Evolutionary conservation across 1,284 basidiomycete species (phyloP), one percentile per base, ranked within the genome.

Genomic region (Macrocybe sp.): DNA sequence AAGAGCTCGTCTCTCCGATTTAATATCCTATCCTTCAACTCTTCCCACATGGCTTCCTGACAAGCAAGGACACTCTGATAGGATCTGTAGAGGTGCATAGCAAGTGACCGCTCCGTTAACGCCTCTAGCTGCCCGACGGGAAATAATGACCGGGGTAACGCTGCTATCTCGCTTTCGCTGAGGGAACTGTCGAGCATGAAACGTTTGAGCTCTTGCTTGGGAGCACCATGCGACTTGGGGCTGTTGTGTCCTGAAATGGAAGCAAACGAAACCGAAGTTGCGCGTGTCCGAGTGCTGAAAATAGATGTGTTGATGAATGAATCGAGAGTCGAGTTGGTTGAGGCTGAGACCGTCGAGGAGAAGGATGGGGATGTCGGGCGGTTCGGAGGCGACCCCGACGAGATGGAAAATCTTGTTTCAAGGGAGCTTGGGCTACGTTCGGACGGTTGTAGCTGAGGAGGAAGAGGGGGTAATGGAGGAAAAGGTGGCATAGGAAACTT

Each of bases 11-110:
- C 67, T 47, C 69, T 73, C 45, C 75, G 68, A 53, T 80, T 78
- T 40, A 75, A 69, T 59, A 83, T 72, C 47, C 76, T 71, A 54
- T 80, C 78, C 52, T 75, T 74, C 47, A 89, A 69, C 53, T 86
- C 85, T 52, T 87, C 85, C 85, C 85, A 89, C 83, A 89, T 86
- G 36, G 84, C 81, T 62, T 89, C 86, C 63, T 82, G 78, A 54
- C 79, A 81, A 7, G 79, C 81, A 8, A 87, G 61, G n/a, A 89
- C 81, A 30, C 69, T 63, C 53, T 79, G 75, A 48, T 80, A 84
- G 29, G 81, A 75, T 50, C 76, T 71, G 58, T 83, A 80, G 6
- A 89, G 72, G 50, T 87, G 84, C 81, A 88, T 83, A 4, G 81
- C 83, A 35, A 85, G 68, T 9, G 80, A 79, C 35, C 80, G 75